Conservation (phyloP, 805 yeast genomes). For the Pichia paraexigua region DNA sequence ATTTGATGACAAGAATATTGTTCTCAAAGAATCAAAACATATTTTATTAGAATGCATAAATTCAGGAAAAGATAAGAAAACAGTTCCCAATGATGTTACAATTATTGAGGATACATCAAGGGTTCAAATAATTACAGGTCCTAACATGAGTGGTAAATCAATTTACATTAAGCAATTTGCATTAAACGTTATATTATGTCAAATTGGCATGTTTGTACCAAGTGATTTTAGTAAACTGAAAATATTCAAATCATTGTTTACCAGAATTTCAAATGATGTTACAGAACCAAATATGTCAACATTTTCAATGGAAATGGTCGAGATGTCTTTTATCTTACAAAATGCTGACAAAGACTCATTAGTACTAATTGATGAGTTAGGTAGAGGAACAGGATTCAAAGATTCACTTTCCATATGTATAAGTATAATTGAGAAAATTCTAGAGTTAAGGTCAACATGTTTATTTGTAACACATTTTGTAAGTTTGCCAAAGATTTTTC, state of each 20-base stretch:
- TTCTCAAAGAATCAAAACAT: conserved; percentile 31
- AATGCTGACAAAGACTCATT: conserved; percentile 24
- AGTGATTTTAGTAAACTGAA: conserved; percentile 37
- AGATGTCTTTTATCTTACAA: conserved; percentile 37
- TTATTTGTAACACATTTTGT: conserved; percentile 40
- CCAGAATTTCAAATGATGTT: conserved; percentile 32
- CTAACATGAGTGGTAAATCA: conserved; percentile 60
- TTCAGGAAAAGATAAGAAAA: conserved; percentile 19
- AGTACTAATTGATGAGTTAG: conserved; percentile 47
- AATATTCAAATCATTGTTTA: conserved; percentile 31
- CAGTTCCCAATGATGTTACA: conserved; percentile 29
- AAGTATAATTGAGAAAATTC: conserved; percentile 35
- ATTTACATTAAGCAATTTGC: conserved; percentile 48
- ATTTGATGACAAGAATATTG: conserved; percentile 25
- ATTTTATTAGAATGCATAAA: conserved; percentile 31
- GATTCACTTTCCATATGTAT: conserved; percentile 47
- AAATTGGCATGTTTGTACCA: conserved; percentile 47
- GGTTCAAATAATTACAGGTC: conserved; percentile 47
- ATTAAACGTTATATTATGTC: conserved; percentile 42
- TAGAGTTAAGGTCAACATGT: conserved; percentile 23
- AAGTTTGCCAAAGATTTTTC: conserved; percentile 32
- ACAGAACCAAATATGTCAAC: conserved; percentile 32
- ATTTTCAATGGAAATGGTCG: conserved; percentile 41
- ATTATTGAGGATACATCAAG: conserved; percentile 30
- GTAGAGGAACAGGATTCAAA: conserved; percentile 42